Evolutionary conservation across 352 stramenopile genomes (phyloP), one percentile per base, ranked within the genome.

Genomic region (Phytopythium mirpurense): DNA sequence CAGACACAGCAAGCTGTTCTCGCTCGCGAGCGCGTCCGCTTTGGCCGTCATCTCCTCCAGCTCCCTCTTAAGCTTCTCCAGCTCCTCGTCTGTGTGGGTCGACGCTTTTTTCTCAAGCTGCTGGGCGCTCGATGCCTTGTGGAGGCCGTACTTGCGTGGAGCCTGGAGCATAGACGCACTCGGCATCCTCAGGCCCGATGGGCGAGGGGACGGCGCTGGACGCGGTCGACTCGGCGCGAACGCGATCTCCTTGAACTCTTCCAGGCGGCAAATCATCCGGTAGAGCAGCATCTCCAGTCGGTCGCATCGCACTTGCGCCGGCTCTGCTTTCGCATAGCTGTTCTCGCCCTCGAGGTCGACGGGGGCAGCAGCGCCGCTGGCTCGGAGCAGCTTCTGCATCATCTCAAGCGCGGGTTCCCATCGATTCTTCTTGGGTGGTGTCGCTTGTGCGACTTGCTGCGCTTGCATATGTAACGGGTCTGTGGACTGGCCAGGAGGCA

Each of bases 271-370:
- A 51, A 93, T 88, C 80, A 93, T 93, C 12, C 83, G 74, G 52
- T 93, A 93, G 18, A 93, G 60, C 24, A 93, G 60, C 78, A 93
- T 90, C 38, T 93, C 83, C 34, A 93, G 57, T 29, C 83, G 69
- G 24, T 88, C 76, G 14, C 78, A 90, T 11, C 83, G 76, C 31
- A 75, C 50, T 26, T 85, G 70, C 3, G 83, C 63, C 9, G 70
- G 56, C 53, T 78, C 67, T 24, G 60, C 59, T 36, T 71, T 60
- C 15, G 27, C 34, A 16, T 37, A 45, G 14, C 54, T 59, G n/a
- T 73, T 58, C 32, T 73, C 57, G 2, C 73, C 64, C 19, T 64
- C 68, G 19, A 70, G 49, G 43, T 86, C 74, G 1, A 54, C 62
- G 0, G 70, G 56, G n/a, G 64, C 54, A 41, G 70, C 59, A 14